Conservation (phyloP, 1,284 basidiomycete species). For the Cutaneotrichosporon daszewskae region DNA sequence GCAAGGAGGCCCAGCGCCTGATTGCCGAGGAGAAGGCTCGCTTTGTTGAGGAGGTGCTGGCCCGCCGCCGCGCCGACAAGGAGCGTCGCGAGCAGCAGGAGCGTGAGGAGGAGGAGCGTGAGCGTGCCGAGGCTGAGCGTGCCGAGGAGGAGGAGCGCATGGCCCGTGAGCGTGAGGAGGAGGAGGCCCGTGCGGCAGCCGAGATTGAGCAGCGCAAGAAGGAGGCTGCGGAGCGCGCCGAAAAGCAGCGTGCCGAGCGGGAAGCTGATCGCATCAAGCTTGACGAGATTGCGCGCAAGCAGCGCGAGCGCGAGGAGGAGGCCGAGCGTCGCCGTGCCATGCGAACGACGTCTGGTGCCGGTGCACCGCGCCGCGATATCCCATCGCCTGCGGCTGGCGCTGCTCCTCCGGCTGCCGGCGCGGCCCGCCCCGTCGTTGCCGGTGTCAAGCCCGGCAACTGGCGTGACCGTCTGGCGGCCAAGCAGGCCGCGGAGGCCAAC, state of each 20-base stretch:
- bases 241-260: slow-evolving; percentile 46
- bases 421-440: slow-evolving; percentile 34
- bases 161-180: slow-evolving; percentile 31
- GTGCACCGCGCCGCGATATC: slow-evolving; percentile 22
- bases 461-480: slow-evolving; percentile 30
- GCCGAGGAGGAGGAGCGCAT: slow-evolving; percentile 49
- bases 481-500: slow-evolving; percentile 16
- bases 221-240: slow-evolving; percentile 30
- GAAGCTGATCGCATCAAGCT: slow-evolving; percentile 63
- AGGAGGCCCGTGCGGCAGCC: slow-evolving; percentile 28
- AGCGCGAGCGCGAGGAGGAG: slow-evolving; percentile 72
- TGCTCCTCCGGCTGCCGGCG: slow-evolving; percentile 28
- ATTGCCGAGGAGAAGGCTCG: slow-evolving; percentile 82
- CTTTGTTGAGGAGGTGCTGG: slow-evolving; percentile 56
- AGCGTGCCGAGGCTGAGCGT: slow-evolving; percentile 50
- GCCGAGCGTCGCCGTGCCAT: slow-evolving; percentile 56
- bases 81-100: slow-evolving; percentile 58
- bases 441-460: slow-evolving; percentile 29
- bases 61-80: slow-evolving; percentile 49
- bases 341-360: slow-evolving; percentile 27
- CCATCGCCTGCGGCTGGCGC: slow-evolving; percentile 26
- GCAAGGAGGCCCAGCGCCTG: slow-evolving; percentile 61
- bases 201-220: slow-evolving; percentile 54
- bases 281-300: slow-evolving; percentile 57
- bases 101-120: slow-evolving; percentile 57